Evolutionary conservation across 2,329 filamentous ascomycete genomes (phyloP).

Genomic region (Sporothrix sp.): DNA sequence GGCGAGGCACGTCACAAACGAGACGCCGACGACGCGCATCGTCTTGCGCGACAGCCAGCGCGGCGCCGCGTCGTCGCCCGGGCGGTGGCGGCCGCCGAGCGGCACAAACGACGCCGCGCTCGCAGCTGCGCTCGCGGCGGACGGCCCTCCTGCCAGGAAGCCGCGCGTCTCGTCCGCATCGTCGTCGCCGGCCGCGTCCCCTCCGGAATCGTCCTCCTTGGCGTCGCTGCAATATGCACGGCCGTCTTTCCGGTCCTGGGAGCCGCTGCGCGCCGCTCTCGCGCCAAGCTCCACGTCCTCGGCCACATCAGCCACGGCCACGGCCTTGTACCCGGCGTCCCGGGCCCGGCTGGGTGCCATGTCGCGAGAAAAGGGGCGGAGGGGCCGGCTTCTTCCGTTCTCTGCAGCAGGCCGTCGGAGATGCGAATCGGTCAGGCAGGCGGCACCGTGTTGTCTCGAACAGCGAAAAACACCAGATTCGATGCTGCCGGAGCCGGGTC

Average conservation of each 20-base stretch:
- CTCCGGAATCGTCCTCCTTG: conserved; percentile 9
- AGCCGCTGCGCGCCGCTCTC: background rate
- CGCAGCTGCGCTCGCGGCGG: background rate
- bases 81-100: conserved; percentile 8
- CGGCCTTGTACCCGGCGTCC: conserved; percentile 9
- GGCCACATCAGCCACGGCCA: conserved; percentile 6
- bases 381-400: too few species aligned
- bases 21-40: conserved; percentile 16
- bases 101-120: background rate
- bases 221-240: background rate
- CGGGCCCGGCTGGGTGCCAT: background rate
- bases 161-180: conserved; percentile 11
- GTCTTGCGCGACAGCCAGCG: conserved; percentile 13
- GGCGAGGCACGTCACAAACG: conserved; percentile 18
- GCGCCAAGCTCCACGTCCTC: conserved; percentile 6
- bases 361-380: background rate
- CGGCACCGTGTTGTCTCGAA: too few species aligned
- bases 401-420: too few species aligned
- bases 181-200: background rate
- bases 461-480: too few species aligned
- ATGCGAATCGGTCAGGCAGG: too few species aligned
- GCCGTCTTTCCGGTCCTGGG: background rate
- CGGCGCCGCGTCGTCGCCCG: conserved; percentile 7
- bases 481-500: too few species aligned
- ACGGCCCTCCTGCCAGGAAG: background rate